Conservation (phyloP, 345 rosid species). For the Draba incana region DNA sequence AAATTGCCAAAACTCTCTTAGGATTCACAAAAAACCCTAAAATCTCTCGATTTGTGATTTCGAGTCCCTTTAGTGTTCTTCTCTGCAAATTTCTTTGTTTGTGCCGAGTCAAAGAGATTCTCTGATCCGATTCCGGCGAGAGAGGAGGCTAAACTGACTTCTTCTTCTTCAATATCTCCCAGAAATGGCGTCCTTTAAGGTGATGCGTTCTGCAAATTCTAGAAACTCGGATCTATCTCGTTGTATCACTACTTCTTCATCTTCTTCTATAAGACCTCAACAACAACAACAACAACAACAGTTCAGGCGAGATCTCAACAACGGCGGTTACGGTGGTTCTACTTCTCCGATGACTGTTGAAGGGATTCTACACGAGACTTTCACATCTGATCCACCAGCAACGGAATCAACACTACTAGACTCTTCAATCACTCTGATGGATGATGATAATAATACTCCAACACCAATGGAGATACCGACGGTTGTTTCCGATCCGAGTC, state of each 20-base stretch:
- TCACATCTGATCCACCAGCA: conserved; percentile 42
- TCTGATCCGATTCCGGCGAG: conserved; percentile 43
- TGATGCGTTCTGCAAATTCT: conserved; percentile 63
- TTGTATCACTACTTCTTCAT: conserved; percentile 46
- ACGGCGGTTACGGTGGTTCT: conserved; percentile 33
- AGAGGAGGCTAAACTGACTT: neutral
- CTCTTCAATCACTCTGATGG: conserved; percentile 33
- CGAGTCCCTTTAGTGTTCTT: neutral
- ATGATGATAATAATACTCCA: neutral
- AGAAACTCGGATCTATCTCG: conserved; percentile 67
- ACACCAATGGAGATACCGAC: conserved; percentile 24
- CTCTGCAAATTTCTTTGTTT: neutral
- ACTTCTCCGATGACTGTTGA: conserved; percentile 28
- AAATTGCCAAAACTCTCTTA: neutral
- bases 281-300: conserved; percentile 11
- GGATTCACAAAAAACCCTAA: conserved; percentile 12
- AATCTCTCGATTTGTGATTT: conserved; percentile 5
- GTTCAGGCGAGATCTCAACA: conserved; percentile 26
- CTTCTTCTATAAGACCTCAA: conserved; percentile 45
- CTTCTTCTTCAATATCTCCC: neutral
- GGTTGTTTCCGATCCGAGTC: conserved; percentile 34
- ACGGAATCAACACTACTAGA: conserved; percentile 33
- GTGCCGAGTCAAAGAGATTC: conserved; percentile 36
- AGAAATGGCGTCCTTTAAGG: conserved; percentile 69
- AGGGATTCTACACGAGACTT: conserved; percentile 27